Conservation (phyloP, 805 yeast genomes). For the Clavispora carvajalis region DNA sequence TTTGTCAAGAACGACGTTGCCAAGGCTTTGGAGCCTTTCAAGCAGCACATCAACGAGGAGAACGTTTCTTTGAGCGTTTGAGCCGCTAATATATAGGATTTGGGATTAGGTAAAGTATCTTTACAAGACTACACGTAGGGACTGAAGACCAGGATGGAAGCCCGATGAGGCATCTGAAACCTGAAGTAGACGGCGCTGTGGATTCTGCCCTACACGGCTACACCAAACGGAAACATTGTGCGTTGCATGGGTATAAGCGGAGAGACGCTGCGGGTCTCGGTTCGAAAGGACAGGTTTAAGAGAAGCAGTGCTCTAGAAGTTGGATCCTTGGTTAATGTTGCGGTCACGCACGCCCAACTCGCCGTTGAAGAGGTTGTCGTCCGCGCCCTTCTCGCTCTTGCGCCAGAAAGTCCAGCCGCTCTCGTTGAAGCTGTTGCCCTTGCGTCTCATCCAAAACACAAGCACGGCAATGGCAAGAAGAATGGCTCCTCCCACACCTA, state of each 20-base stretch:
- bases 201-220: no score
- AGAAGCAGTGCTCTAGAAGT: slow-evolving; percentile 22
- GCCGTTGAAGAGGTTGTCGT: slow-evolving; percentile 39
- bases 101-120: slow-evolving; percentile 7
- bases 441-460: slow-evolving; percentile 31
- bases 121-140: slow-evolving; percentile 4
- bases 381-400: slow-evolving; percentile 37
- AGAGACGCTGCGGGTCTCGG: no score
- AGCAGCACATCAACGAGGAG: slow-evolving; percentile 54
- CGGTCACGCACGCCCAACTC: slow-evolving; percentile 45
- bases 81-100: slow-evolving; percentile 7
- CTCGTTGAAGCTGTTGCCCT: slow-evolving; percentile 22
- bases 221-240: no score
- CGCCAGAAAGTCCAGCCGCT: slow-evolving; percentile 46
- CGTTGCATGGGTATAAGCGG: neutral
- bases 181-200: no score
- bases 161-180: no score
- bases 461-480: slow-evolving; percentile 31
- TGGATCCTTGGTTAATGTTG: slow-evolving; percentile 43
- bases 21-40: slow-evolving; percentile 69
- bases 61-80: slow-evolving; percentile 78
- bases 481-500: slow-evolving; percentile 42
- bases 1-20: slow-evolving; percentile 82
- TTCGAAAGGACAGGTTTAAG: no score
- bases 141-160: neutral